Evolutionary conservation across 2,329 filamentous ascomycete species (phyloP).

Genomic region (Blastomyces parvus): DNA sequence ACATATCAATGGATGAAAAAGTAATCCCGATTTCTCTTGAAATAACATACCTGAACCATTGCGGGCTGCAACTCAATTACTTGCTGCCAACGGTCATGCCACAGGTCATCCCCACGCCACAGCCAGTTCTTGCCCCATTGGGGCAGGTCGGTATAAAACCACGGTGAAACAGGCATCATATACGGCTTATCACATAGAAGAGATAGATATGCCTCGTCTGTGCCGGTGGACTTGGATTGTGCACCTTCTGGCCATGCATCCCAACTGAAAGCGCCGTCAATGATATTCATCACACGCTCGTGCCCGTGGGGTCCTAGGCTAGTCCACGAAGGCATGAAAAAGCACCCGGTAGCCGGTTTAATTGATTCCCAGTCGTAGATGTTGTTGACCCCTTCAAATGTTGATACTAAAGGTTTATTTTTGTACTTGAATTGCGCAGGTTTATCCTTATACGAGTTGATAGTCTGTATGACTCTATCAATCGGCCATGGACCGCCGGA

Average conservation of each 20-base stretch:
- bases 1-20: neutral
- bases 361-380: slow-evolving; percentile 38
- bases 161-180: slow-evolving; percentile 51
- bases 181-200: slow-evolving; percentile 32
- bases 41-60: slow-evolving; percentile 37
- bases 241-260: slow-evolving; percentile 36
- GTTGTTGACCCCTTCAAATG: slow-evolving; percentile 38
- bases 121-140: slow-evolving; percentile 53
- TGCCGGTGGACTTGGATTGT: slow-evolving; percentile 28
- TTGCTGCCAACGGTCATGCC: slow-evolving; percentile 51
- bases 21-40: slow-evolving; percentile 5
- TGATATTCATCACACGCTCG: slow-evolving; percentile 20
- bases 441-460: slow-evolving; percentile 22
- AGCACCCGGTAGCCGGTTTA: slow-evolving; percentile 32
- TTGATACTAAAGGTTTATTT: slow-evolving; percentile 31
- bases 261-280: slow-evolving; percentile 37
- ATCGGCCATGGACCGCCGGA: slow-evolving; percentile 26
- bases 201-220: slow-evolving; percentile 34
- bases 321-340: slow-evolving; percentile 42
- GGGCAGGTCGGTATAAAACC: slow-evolving; percentile 50
- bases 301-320: slow-evolving; percentile 26
- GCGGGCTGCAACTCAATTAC: slow-evolving; percentile 43
- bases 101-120: slow-evolving; percentile 52
- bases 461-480: slow-evolving; percentile 20
- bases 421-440: slow-evolving; percentile 24